Percentiles rank a stretch among this genome's conserved stretches.
These are phyloP conservation scores for Sporisorium graminicola DNA, from an alignment of 1,284 basidiomycete species.

Conservation along the genomic window DNA sequence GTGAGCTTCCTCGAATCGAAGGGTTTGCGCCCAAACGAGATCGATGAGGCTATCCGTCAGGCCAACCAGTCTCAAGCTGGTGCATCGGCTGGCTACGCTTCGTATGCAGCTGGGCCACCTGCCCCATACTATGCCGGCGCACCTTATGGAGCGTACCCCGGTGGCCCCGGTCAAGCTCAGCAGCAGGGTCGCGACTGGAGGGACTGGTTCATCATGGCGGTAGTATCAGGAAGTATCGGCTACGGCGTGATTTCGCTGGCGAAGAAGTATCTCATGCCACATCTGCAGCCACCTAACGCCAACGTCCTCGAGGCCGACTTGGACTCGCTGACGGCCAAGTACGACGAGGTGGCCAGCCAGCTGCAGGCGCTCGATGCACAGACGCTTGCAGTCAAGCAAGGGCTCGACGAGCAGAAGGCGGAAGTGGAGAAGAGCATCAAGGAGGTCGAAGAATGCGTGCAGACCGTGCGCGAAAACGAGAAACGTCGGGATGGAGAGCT, in stretches of 20 bases:
- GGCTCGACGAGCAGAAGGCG: conserved; percentile 85
- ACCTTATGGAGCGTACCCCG: conserved; percentile 23
- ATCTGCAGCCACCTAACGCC: conserved; percentile 87
- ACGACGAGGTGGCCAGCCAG: conserved; percentile 85
- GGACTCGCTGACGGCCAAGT: conserved; percentile 86
- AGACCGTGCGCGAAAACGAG: conserved; percentile 83
- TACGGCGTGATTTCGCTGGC: conserved; percentile 89
- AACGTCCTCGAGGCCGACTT: conserved; percentile 91
- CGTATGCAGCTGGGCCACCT: conserved; percentile 34
- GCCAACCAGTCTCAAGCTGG: conserved; percentile 36
- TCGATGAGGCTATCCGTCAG: conserved; percentile 84
- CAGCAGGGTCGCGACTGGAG: conserved; percentile 65
- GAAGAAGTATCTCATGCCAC: conserved; percentile 91
- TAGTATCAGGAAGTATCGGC: conserved; percentile 88
- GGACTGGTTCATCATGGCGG: conserved; percentile 80
- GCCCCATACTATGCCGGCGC: conserved; percentile 49
- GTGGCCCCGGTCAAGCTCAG: conserved; percentile 24
- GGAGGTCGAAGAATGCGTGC: conserved; percentile 83
- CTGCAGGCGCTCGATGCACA: conserved; percentile 82
- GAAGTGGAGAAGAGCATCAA: conserved; percentile 82
- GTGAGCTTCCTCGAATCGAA: conserved; percentile 95
- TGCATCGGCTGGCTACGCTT: conserved; percentile 27
- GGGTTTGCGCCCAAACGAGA: conserved; percentile 85
- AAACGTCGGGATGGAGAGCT: conserved; percentile 86
- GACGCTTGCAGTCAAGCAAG: conserved; percentile 79